Conservation (phyloP, 2,329 filamentous ascomycete species). For the Microdochium nivale region DNA sequence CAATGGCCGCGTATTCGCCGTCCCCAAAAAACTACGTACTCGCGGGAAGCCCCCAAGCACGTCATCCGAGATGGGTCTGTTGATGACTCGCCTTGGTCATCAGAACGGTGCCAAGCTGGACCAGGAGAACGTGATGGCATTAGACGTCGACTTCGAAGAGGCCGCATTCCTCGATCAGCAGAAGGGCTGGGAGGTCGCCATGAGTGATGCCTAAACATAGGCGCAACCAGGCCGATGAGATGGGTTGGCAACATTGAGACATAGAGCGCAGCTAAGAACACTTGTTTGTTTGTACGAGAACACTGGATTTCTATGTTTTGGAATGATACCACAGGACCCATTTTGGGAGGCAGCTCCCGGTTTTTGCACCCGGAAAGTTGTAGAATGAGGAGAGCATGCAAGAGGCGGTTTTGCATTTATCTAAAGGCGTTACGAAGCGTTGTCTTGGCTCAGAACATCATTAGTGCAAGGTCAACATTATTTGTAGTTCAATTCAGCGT, state of each 20-base stretch:
- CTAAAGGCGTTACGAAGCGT: not conserved
- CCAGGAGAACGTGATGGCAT: constrained; percentile 37
- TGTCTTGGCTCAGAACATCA: not conserved
- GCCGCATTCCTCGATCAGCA: constrained; percentile 52
- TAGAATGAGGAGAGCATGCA: not conserved
- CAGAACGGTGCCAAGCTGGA: constrained; percentile 13
- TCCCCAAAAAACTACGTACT: constrained; percentile 25
- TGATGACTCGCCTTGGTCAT: constrained; percentile 3
- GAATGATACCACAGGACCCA: not conserved
- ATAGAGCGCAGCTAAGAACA: too few relatives aligned
- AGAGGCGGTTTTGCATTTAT: not conserved
- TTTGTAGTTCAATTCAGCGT: too few relatives aligned
- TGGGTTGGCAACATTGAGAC: not conserved
- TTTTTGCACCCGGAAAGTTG: not conserved
- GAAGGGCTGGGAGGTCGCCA: constrained; percentile 27
- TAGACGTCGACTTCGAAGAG: constrained; percentile 55
- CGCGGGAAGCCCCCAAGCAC: constrained; percentile 10
- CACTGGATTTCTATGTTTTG: not conserved
- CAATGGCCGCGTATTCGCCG: constrained; percentile 37
- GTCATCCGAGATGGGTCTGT: constrained; percentile 8
- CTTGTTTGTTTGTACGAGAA: not conserved
- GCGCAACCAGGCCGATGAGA: not conserved
- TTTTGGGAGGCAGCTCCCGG: not conserved
- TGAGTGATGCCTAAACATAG: constrained; percentile 23
- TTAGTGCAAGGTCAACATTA: too few relatives aligned